Percentiles rank a stretch among this genome's conserved stretches.
Evolutionary conservation across 2,329 filamentous ascomycete species (phyloP).

Genomic region (Decorospora gaudefroyi): DNA sequence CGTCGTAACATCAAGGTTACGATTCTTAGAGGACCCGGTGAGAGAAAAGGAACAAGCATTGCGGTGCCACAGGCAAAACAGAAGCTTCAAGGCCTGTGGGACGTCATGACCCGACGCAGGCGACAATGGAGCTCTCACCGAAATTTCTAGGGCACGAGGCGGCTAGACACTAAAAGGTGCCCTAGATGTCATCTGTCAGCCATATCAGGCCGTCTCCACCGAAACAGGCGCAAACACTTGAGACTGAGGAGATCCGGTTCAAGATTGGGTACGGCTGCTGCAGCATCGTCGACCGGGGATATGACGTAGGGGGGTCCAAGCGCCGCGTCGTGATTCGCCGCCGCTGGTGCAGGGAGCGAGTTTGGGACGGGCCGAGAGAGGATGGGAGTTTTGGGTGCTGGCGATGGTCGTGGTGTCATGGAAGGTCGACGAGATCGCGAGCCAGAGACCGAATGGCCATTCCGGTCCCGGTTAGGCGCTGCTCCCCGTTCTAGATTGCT

Average conservation of each 20-base stretch:
- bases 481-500: constrained; percentile 21
- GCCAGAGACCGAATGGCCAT: constrained; percentile 18
- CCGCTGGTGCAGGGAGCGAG: constrained; percentile 26
- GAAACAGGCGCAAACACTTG: constrained; percentile 26
- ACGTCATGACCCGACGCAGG: constrained; percentile 30
- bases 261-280: constrained; percentile 28
- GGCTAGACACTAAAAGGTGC: constrained; percentile 26
- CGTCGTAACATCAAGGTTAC: constrained; percentile 40
- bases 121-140: constrained; percentile 26
- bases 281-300: constrained; percentile 24
- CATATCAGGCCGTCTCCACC: constrained; percentile 27
- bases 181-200: constrained; percentile 35
- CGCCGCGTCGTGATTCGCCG: constrained; percentile 24
- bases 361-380: constrained; percentile 30
- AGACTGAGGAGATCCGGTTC: constrained; percentile 35
- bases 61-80: constrained; percentile 22
- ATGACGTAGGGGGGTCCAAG: constrained; percentile 26
- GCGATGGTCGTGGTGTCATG: constrained; percentile 39
- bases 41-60: constrained; percentile 23
- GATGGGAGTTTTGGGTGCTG: constrained; percentile 8
- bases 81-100: constrained; percentile 19
- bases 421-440: constrained; percentile 36
- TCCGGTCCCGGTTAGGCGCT: constrained; percentile 19
- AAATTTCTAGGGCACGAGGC: constrained; percentile 30
- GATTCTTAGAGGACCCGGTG: constrained; percentile 19